A percentile compares a stretch with the other conserved stretches of the same genome.
These are phyloP conservation scores for Penicillium steckii DNA, from an alignment of 495 filamentous ascomycete genomes.

Conservation along the genomic window DNA sequence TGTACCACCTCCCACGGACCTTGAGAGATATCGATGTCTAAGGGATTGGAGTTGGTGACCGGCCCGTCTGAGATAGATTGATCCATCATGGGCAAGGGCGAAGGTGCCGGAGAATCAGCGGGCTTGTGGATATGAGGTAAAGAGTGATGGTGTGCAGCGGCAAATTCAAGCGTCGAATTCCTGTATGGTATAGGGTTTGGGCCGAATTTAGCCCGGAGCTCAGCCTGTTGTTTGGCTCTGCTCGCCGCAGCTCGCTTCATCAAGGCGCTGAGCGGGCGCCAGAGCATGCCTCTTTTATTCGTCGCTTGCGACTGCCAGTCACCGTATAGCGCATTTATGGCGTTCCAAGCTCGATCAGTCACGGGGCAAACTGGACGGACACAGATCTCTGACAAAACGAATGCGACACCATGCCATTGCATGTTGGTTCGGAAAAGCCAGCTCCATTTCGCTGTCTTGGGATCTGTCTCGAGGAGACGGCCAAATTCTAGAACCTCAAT, in stretches of 20 bases:
- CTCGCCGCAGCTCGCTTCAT: constrained; percentile 60
- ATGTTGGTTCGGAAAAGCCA: constrained; percentile 84
- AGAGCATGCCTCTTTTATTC: constrained; percentile 63
- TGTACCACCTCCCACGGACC: constrained; percentile 29
- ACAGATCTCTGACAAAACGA: constrained; percentile 71
- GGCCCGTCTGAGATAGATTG: background rate
- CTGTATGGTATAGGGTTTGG: constrained; percentile 5
- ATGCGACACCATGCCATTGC: constrained; percentile 82
- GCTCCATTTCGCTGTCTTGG: constrained; percentile 64
- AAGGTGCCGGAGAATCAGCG: background rate
- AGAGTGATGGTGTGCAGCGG: constrained; percentile 2
- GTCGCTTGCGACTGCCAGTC: constrained; percentile 50
- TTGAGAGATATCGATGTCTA: constrained; percentile 32
- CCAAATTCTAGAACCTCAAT: constrained; percentile 77
- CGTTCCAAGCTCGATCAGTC: constrained; percentile 80
- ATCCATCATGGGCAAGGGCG: background rate
- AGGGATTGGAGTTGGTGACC: background rate
- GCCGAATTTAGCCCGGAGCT: constrained; percentile 25
- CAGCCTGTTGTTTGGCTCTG: constrained; percentile 32
- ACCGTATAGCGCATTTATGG: constrained; percentile 61
- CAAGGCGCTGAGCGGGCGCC: constrained; percentile 70
- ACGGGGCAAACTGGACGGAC: constrained; percentile 64
- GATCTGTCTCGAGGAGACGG: constrained; percentile 60
- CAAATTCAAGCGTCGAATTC: constrained; percentile 1
- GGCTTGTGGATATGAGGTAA: constrained; percentile 21